phyloP scores from a whole-genome alignment of 2,329 filamentous ascomycete genomes.

The Colletotrichum godetiae region DNA sequence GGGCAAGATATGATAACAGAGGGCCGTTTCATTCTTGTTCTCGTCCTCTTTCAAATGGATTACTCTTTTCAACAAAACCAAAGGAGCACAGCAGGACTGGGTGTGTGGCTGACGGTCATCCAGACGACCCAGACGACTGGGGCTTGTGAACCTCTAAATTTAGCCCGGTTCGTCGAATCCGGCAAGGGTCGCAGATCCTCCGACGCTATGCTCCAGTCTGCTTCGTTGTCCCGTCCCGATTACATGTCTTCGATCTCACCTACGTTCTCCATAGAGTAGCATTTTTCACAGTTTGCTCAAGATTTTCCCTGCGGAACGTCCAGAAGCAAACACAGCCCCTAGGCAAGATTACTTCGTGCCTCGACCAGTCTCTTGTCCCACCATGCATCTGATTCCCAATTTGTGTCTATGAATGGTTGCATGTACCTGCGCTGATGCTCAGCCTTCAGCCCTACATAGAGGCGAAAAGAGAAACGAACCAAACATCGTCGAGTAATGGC shows the following conservation, averaged over 20 bases:
- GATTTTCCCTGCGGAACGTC: neutral
- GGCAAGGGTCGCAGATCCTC: constrained; percentile 15
- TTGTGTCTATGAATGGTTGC: neutral
- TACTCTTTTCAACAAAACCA: neutral
- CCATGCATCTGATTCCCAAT: neutral
- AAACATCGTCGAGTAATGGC: neutral
- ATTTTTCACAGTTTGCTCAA: neutral
- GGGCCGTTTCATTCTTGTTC: neutral
- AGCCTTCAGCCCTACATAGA: constrained; percentile 26
- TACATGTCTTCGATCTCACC: neutral
- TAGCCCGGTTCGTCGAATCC: constrained; percentile 2
- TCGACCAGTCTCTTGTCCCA: constrained; percentile 1
- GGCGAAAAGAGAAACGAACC: neutral
- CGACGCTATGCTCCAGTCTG: neutral
- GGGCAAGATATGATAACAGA: neutral
- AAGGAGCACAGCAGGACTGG: neutral
- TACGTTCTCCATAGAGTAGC: neutral
- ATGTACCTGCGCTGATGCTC: neutral
- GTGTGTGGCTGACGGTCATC: neutral
- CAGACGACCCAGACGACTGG: neutral
- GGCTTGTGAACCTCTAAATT: constrained; percentile 15
- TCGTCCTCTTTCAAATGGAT: neutral
- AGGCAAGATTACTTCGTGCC: neutral
- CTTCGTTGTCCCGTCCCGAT: neutral
- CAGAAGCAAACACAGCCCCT: constrained; percentile 1